Evolutionary conservation across 768 basidiomycete genomes (phyloP).

Genomic region (Mycena leptocephala): DNA sequence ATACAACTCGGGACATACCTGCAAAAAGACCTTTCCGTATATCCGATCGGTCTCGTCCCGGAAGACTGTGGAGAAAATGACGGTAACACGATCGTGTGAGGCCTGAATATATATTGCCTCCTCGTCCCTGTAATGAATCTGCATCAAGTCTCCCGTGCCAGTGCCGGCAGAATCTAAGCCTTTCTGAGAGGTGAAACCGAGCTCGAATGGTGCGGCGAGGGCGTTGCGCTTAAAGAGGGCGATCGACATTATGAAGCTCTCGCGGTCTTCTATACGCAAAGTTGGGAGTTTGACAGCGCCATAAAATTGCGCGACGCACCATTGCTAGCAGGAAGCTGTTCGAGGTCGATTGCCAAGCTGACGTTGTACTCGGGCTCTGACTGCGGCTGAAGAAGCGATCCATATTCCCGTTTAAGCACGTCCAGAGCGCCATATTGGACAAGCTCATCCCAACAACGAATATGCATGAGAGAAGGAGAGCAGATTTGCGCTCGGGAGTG

Average conservation of each 20-base stretch:
- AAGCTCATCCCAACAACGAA: slow-evolving; percentile 97
- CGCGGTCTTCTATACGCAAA: slow-evolving; percentile 75
- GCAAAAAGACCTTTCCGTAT: slow-evolving; percentile 98
- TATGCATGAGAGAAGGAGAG: slow-evolving; percentile 95
- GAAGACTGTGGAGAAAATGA: slow-evolving; percentile 98
- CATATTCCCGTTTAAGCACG: slow-evolving; percentile 88
- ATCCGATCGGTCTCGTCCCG: slow-evolving; percentile 97
- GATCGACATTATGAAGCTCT: slow-evolving; percentile 85
- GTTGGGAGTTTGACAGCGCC: slow-evolving; percentile 28
- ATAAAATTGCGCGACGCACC: slow-evolving; percentile 65
- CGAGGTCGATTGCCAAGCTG: slow-evolving; percentile 89
- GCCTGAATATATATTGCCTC: slow-evolving; percentile 98
- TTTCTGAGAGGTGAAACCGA: slow-evolving; percentile 88
- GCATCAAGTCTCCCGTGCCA: slow-evolving; percentile 88
- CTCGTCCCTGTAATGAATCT: slow-evolving; percentile 95
- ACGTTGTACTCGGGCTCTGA: slow-evolving; percentile 93
- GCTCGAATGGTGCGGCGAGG: slow-evolving; percentile 94
- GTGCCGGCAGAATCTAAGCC: slow-evolving; percentile 82
- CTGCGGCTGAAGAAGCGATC: slow-evolving; percentile 73
- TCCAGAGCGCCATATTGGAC: slow-evolving; percentile 89
- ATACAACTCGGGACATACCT: slow-evolving; percentile 66
- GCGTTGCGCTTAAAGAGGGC: slow-evolving; percentile 94
- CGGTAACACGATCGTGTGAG: slow-evolving; percentile 94
- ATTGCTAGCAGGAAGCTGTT: slow-evolving; percentile 84
- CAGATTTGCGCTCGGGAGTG: slow-evolving; percentile 88